These are phyloP conservation scores for Trifolium subterraneum DNA, from an alignment of 306 rosid genomes.

Conservation along the genomic window DNA sequence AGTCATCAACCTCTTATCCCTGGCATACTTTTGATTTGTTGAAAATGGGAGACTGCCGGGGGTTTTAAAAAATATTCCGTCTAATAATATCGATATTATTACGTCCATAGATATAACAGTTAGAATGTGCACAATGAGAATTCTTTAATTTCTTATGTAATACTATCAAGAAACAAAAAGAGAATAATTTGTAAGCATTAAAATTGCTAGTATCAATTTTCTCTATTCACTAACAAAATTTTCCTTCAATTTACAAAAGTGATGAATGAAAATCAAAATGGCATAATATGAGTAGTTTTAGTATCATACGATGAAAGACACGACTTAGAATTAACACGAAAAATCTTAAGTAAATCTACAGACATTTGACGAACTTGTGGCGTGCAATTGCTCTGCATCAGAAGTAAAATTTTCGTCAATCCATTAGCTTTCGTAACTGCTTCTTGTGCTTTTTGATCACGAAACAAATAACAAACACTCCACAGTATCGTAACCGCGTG, in stretches of 20 bases:
- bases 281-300: conserved; percentile 91
- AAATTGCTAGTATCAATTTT: conserved; percentile 42
- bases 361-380: conserved; percentile 16
- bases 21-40: no score
- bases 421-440: conserved; percentile 78
- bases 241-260: conserved; percentile 58
- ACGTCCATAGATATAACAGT: no score
- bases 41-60: no score
- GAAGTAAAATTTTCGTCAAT: conserved; percentile 74
- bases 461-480: conserved; percentile 80
- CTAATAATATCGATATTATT: no score
- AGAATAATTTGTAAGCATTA: conserved; percentile 7
- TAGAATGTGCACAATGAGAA: not conserved
- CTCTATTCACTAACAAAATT: conserved; percentile 70
- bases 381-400: conserved; percentile 83
- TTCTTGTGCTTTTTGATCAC: conserved; percentile 73
- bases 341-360: conserved; percentile 1
- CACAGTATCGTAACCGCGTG: conserved; percentile 85
- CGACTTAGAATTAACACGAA: conserved; percentile 61
- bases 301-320: conserved; percentile 77
- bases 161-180: not conserved
- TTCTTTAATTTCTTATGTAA: not conserved
- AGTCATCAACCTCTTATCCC: no score
- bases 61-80: no score
- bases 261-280: conserved; percentile 54